Evolutionary conservation across 1,284 basidiomycete genomes (phyloP), one percentile per base, ranked within the genome.

Genomic region (Ceratorhiza oryzae-sativae): DNA sequence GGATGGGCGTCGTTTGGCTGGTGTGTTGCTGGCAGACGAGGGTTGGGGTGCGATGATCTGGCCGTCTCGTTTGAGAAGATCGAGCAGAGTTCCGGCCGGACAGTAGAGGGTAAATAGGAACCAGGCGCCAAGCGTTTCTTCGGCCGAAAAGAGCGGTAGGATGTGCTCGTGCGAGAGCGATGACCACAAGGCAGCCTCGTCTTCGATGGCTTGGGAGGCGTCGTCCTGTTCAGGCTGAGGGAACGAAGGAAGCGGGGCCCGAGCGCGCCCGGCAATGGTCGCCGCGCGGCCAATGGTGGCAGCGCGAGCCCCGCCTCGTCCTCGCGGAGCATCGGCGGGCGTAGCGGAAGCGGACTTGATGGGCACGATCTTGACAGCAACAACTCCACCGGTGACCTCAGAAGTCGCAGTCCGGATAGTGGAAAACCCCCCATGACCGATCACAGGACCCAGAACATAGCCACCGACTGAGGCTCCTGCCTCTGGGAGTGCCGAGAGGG

Each of bases 391-490:
- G 0, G 77, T 80, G 3, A 86, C 85, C 6, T 84, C 77, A 12
- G 91, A 88, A 15, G 81, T 86, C 1, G 90, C 95, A 46, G 88
- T 86, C 53, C 92, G 84, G 59, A 98, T 93, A 49, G 88, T 89
- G n/a, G 93, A 94, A 79, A 95, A 95, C 8, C 90, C 93, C 5
- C 96, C 95, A 68, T 87, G 85, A 18, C 93, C 95, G 10, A 98
- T 86, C 75, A 92, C 83, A 59, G 85, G 84, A 23, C 92, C 94
- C 0, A 98, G 85, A 4, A 86, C 87, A 78, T 95, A 97, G n/a
- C 81, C 77, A 2, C 75, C 78, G 4, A 79, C 67, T 8, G 41
- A 46, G 13, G 55, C 36, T 8, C 73, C 62, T 27, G 73, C 62
- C 4, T 74, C 73, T 32, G 58, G 49, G 25, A 58, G 45, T 15